Evolutionary conservation across 352 stramenopile genomes (phyloP).

Genomic region (Paralagenidium karlingii): DNA sequence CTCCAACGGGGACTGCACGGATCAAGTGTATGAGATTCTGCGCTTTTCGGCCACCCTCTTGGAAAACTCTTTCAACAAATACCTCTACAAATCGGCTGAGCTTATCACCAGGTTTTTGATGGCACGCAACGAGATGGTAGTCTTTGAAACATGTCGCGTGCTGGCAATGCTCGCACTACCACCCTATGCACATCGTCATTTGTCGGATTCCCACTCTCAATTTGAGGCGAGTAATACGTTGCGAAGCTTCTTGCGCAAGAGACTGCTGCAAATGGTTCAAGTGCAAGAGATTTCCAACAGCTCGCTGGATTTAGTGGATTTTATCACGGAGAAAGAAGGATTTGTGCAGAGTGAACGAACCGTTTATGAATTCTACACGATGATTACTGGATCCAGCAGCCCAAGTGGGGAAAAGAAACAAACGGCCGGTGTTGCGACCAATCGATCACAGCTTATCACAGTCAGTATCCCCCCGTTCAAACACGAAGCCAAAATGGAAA

Average conservation of each 20-base stretch:
- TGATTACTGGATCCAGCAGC: too few species aligned
- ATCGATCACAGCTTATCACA: background rate
- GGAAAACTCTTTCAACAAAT: slow-evolving; percentile 73
- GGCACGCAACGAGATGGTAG: slow-evolving; percentile 53
- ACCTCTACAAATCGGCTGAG: slow-evolving; percentile 49
- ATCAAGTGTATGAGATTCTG: slow-evolving; percentile 53
- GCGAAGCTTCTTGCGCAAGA: slow-evolving; percentile 28
- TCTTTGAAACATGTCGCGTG: slow-evolving; percentile 55
- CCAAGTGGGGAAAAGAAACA: background rate
- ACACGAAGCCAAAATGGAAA: background rate
- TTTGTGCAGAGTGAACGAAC: slow-evolving; percentile 1
- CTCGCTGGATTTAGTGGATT: slow-evolving; percentile 56
- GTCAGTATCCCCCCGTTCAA: background rate
- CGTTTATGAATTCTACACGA: slow-evolving; percentile 70
- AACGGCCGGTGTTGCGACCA: background rate
- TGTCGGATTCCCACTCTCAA: slow-evolving; percentile 12
- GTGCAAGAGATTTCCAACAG: slow-evolving; percentile 23
- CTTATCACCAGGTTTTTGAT: slow-evolving; percentile 30
- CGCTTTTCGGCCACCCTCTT: slow-evolving; percentile 64
- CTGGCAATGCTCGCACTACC: slow-evolving; percentile 58
- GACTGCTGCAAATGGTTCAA: slow-evolving; percentile 40
- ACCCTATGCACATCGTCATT: slow-evolving; percentile 52
- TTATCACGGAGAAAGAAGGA: too few species aligned
- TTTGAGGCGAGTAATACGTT: slow-evolving; percentile 20
- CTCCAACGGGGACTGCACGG: slow-evolving; percentile 24